Conservation (phyloP, 805 yeast species). For the Ogataea allantospora region DNA sequence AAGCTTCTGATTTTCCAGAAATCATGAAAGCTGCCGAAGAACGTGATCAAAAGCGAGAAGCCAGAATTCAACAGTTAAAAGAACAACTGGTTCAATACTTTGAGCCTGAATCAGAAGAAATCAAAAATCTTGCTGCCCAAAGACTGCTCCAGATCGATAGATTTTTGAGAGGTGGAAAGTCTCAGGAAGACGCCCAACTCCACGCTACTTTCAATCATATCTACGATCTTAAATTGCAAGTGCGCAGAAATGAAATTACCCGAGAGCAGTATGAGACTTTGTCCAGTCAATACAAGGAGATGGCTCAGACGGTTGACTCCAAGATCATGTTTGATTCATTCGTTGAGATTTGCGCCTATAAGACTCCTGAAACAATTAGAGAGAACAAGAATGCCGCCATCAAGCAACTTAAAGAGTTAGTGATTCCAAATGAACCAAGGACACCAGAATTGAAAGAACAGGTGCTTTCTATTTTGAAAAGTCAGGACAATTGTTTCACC, state of each 20-base stretch:
- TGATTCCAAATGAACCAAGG: slow-evolving; percentile 26
- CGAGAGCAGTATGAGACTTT: slow-evolving; percentile 25
- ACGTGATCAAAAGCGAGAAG: slow-evolving; percentile 41
- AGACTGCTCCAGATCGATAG: slow-evolving; percentile 57
- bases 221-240: slow-evolving; percentile 42
- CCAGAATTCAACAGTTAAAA: slow-evolving; percentile 31
- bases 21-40: slow-evolving; percentile 40
- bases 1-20: slow-evolving; percentile 53
- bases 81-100: slow-evolving; percentile 32
- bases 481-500: slow-evolving; percentile 37
- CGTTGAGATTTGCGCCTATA: slow-evolving; percentile 39
- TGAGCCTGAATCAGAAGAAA: slow-evolving; percentile 19
- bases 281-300: slow-evolving; percentile 33
- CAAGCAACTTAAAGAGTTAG: slow-evolving; percentile 19
- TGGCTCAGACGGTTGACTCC: slow-evolving; percentile 43
- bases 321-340: slow-evolving; percentile 48
- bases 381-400: slow-evolving; percentile 22
- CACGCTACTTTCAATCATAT: slow-evolving; percentile 54
- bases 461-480: slow-evolving; percentile 43
- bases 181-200: slow-evolving; percentile 52
- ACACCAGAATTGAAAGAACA: slow-evolving; percentile 39
- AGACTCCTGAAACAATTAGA: slow-evolving; percentile 36
- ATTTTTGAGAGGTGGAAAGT: slow-evolving; percentile 57
- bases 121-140: slow-evolving; percentile 40
- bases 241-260: slow-evolving; percentile 38